Evolutionary conservation across 2,329 filamentous ascomycete genomes (phyloP).

Genomic region (Mycosphaerella sp.): DNA sequence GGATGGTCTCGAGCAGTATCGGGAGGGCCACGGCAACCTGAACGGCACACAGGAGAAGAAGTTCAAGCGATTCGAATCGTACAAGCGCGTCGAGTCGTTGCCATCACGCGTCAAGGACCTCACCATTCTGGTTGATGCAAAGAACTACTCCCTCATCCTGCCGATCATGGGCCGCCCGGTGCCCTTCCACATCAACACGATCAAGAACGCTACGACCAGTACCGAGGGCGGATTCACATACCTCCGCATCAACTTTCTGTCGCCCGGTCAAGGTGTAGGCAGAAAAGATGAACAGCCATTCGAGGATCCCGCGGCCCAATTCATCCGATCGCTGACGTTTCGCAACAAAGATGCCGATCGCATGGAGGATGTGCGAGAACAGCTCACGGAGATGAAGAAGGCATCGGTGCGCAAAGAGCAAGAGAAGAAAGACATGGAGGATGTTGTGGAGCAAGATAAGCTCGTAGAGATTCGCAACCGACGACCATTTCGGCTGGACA

Average conservation of each 20-base stretch:
- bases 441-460: constrained; percentile 98
- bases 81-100: constrained; percentile 95
- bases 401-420: constrained; percentile 87
- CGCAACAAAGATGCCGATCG: constrained; percentile 82
- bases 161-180: constrained; percentile 97
- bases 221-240: constrained; percentile 93
- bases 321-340: constrained; percentile 91
- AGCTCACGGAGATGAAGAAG: constrained; percentile 95
- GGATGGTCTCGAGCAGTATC: constrained; percentile 77
- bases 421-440: constrained; percentile 99
- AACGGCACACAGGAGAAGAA: constrained; percentile 94
- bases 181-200: constrained; percentile 95
- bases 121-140: constrained; percentile 82
- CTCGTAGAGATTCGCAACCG: constrained; percentile 90
- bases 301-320: constrained; percentile 91
- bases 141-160: constrained; percentile 82
- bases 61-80: constrained; percentile 98
- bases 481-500: constrained; percentile 80
- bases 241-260: constrained; percentile 93
- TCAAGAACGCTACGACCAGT: constrained; percentile 98
- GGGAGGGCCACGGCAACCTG: constrained; percentile 73
- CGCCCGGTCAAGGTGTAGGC: constrained; percentile 92
- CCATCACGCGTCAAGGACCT: constrained; percentile 76
- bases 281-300: constrained; percentile 97
- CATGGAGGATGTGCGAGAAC: constrained; percentile 82